Percentiles rank a stretch among this genome's conserved stretches.
Conservation (phyloP, 2,329 filamentous ascomycete genomes). For the Epichloe typhina region DNA sequence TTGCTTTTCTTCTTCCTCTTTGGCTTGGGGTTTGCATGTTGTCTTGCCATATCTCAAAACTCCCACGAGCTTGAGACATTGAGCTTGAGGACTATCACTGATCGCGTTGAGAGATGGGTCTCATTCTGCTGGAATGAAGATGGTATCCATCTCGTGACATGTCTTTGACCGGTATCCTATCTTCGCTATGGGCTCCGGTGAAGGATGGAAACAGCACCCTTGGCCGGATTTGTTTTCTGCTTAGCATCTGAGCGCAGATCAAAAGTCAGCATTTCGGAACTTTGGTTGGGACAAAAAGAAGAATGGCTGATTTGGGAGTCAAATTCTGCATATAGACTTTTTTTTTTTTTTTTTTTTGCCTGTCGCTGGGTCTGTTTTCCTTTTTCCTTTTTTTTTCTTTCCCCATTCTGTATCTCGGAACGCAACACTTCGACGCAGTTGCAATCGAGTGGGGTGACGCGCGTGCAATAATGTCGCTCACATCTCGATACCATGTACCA, state of each 20-base stretch:
- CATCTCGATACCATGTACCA: slow-evolving; percentile 8
- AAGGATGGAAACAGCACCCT: neutral
- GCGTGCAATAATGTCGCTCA: neutral
- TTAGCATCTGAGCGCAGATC: neutral
- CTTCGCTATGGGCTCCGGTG: neutral
- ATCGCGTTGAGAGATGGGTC: neutral
- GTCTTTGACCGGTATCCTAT: slow-evolving; percentile 15
- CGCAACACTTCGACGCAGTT: neutral
- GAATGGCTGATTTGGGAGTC: neutral
- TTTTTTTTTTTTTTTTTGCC: neutral
- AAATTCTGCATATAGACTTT: neutral
- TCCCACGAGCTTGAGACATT: slow-evolving; percentile 7
- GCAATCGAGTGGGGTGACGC: neutral
- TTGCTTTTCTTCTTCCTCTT: slow-evolving; percentile 1
- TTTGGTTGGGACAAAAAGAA: neutral
- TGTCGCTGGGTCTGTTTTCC: neutral
- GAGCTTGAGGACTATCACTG: neutral
- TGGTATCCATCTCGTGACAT: slow-evolving; percentile 14
- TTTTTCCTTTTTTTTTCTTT: slow-evolving; percentile 3
- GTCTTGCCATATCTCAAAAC: slow-evolving; percentile 8
- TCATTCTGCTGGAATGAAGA: slow-evolving; percentile 16
- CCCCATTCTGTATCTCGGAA: neutral
- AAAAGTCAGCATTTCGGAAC: neutral
- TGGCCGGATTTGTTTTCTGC: neutral
- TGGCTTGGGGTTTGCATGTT: slow-evolving; percentile 2